Evolutionary conservation across 1,139 yeast species (phyloP), one percentile per base, ranked within the genome.

Genomic region (Taphrina flavorubra): DNA sequence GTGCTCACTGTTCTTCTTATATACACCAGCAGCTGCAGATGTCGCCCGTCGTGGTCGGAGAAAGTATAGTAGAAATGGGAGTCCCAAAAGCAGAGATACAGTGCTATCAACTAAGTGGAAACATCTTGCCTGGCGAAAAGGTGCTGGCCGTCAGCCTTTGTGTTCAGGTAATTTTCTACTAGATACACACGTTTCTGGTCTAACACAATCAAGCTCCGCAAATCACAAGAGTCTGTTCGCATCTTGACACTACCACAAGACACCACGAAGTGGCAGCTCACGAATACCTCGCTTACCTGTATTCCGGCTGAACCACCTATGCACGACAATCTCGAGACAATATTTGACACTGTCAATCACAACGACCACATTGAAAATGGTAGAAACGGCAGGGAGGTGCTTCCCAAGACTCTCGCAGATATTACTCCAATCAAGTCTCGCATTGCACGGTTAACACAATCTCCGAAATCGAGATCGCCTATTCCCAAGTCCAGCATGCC

Each of bases 391-490:
- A 10, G 18, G 47, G n/a, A 13, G n/a, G 25, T 13, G n/a, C 18
- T 44, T 14, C 25, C 18, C 8, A 16, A 44, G 8, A 14, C 47
- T n/a, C 13, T 1, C 47, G 18, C 47, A 1, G 2, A 14, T 7
- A 8, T 44, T 8, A 44, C 47, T 14, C 47, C 47, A 7, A 16
- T 44, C n/a, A 44, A 44, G 18, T 44, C 47, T 13, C 11, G 36
- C 18, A 49, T 49, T 8, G 53, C 53, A 20, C 53, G 53, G 31
- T 49, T 49, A n/a, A 34, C 53, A 20, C 31, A 25, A n/a, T 49
- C 53, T 20, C 53, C 53, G 36, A 44, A 16, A n/a, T 16, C 47
- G 8, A 44, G 16, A 13, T 44, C n/a, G 8, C 16, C n/a, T 10
- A 16, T 18, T 7, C 16, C n/a, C 13, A 44, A 44, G 47, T n/a